Evolutionary conservation across 306 rosid genomes (phyloP), one percentile per base, ranked within the genome.

Genomic region (Clitoria ternatea): DNA sequence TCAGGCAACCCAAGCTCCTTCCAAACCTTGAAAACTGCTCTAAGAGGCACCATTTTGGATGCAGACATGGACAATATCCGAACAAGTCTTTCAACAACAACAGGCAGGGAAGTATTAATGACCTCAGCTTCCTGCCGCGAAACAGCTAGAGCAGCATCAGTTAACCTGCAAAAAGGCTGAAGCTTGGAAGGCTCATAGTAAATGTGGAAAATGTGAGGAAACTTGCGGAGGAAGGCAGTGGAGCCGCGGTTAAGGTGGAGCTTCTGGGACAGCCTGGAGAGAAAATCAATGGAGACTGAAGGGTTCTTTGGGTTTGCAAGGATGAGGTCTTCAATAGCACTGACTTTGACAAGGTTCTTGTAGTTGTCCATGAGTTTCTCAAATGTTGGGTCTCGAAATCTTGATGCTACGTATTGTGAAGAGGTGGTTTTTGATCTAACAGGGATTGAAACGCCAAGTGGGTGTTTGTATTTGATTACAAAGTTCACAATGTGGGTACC

Each of bases 1-100:
- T 94, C 98, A 22, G 98, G 98, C 59, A 94, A 84, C 20, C 98
- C 98, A 66, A 91, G 88, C 75, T 90, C 98, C 83, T 88, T 85
- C 91, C 94, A 85, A 42, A 91, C 92, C 72, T 89, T 91, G 53
- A 90, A 91, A 86, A 90, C 69, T 5, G 91, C 95, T 11, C 96
- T 91, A 54, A 94, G 89, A 48, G 98, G 98, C 74, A 94, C 82
- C 50, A 43, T 81, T 73, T 72, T 87, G 43, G 96, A 84, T 22
- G 84, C 49, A 32, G 96, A 83, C 95, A 94, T 85, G 18, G 88
- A 83, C 27, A 94, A 56, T 77, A 94, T 88, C 66, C 92, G 84
- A 13, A 86, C 81, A 62, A 94, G 75, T 57, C 90, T 76, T 37
- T 87, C 92, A 44, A 87, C 85, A 81, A 87, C 89, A 65, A 37